These are phyloP conservation scores for Lagenidium sp. DNA, from an alignment of 352 stramenopile genomes.

Conservation along the genomic window DNA sequence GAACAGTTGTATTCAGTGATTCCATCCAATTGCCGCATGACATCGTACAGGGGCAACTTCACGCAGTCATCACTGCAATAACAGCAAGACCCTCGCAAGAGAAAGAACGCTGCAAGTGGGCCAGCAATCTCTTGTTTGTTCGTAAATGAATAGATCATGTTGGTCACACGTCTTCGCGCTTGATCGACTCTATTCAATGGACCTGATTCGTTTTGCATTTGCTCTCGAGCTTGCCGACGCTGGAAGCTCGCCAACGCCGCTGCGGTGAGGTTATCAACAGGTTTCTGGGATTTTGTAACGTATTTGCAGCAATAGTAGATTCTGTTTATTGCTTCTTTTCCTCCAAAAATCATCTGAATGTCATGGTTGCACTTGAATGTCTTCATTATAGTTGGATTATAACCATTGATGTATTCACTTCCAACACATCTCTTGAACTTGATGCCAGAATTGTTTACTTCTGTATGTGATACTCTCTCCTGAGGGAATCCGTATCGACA, in stretches of 20 bases:
- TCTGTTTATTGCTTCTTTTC: constrained; percentile 4
- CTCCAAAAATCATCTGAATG: constrained; percentile 7
- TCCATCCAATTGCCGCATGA: constrained; percentile 1
- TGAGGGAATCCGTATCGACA: constrained; percentile 11
- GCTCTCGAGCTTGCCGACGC: constrained; percentile 1
- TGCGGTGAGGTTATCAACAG: constrained; percentile 5
- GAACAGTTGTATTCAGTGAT: neutral
- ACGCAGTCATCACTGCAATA: constrained; percentile 4
- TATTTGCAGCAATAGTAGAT: constrained; percentile 18
- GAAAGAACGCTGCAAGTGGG: constrained; percentile 6
- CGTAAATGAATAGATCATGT: constrained; percentile 9
- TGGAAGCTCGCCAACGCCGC: constrained; percentile 9
- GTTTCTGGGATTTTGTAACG: constrained; percentile 9
- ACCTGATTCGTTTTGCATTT: neutral
- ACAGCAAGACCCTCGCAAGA: constrained; percentile 7
- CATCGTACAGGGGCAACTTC: constrained; percentile 1
- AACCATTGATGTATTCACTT: constrained; percentile 10
- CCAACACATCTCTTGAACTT: neutral
- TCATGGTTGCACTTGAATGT: constrained; percentile 13
- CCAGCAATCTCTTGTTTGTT: constrained; percentile 15
- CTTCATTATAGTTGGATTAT: constrained; percentile 1
- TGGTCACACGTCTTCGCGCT: constrained; percentile 5
- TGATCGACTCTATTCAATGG: neutral
- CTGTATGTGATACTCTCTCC: neutral
- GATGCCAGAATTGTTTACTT: neutral